Percentiles rank a stretch among this genome's conserved stretches.
phyloP scores from a whole-genome alignment of 257 asterid species.

The Solanum infundibuliforme region DNA sequence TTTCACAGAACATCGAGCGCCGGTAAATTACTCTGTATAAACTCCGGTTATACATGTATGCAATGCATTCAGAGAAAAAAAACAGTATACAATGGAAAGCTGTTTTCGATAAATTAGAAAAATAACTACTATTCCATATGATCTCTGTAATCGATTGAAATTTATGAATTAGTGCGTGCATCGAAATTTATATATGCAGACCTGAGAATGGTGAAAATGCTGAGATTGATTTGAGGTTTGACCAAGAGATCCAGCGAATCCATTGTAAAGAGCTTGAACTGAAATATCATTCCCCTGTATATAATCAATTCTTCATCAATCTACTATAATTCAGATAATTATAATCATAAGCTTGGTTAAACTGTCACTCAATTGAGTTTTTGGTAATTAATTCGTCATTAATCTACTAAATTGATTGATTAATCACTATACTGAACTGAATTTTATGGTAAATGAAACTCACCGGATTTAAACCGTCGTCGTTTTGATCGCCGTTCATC shows the following conservation, averaged over 20 bases:
- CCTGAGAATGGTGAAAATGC: conserved; percentile 36
- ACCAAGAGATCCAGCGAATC: conserved; percentile 67
- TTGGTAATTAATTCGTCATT: background rate
- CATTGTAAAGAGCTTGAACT: conserved; percentile 55
- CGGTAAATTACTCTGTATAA: background rate
- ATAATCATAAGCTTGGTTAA: background rate
- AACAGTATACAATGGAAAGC: too few relatives aligned
- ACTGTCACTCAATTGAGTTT: background rate
- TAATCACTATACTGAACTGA: background rate
- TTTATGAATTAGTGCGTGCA: background rate
- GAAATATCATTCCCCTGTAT: conserved; percentile 54
- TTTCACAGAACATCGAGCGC: background rate
- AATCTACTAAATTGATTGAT: background rate
- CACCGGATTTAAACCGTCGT: conserved; percentile 12
- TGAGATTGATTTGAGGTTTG: conserved; percentile 52
- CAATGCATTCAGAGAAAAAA: background rate
- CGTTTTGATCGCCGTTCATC: background rate
- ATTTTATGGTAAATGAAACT: background rate
- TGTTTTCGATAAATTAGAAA: background rate
- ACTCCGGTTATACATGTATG: background rate
- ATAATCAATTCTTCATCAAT: background rate
- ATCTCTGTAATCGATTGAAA: background rate
- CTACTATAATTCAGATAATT: background rate
- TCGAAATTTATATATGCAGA: background rate
- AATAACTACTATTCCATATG: background rate